Base-by-base conservation (phyloP, 108 stramenopile species). In the Discostella stelligeroides region DNA sequence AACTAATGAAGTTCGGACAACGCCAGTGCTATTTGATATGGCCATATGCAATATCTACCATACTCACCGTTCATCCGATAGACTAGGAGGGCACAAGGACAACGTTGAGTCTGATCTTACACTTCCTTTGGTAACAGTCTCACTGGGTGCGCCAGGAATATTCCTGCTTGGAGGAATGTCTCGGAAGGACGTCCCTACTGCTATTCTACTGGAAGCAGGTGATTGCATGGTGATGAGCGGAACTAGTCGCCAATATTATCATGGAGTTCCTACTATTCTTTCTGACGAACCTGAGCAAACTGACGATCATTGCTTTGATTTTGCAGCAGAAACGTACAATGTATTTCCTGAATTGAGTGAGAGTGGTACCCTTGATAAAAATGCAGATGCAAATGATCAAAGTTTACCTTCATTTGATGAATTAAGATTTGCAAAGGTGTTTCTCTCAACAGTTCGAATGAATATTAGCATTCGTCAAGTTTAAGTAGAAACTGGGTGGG, bases 11-110 rank as follows among this genome's bases (percentile, higher is more conserved):
- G 23, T 14, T 28, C 38, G 13, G 15, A 1, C 12, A 7, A 2
- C 1, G 7, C 46, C 30, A 50, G 23, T 56, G 30, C 11, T 59
- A 37, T 79, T 79, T 29, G 66, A 79, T 20, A 72, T 79, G 70
- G 78, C 70, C 4, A 79, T 79, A 21, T 79, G 78, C 60, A 79
- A 79, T 47, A 49, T 79, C 46, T 79, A 79, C 46, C 78, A 79
- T 47, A 63, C 72, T 34, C 71, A 72, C 6, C 65, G 78, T 27
- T 70, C 78, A 13, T 72, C 78, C 0, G 78, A 79, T 50, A 40
- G 78, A 43, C 54, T 79, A 39, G 78, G 78, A 1, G 78, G 78
- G 27, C 78, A 79, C 54, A 46, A 68, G 54, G 79, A 80, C 42
- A 49, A 80, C 34, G 72, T 80, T 21, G 72, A 80, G 37, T 80